phyloP scores from a whole-genome alignment of 768 basidiomycete species.

The Auricularia auricula-judae region DNA sequence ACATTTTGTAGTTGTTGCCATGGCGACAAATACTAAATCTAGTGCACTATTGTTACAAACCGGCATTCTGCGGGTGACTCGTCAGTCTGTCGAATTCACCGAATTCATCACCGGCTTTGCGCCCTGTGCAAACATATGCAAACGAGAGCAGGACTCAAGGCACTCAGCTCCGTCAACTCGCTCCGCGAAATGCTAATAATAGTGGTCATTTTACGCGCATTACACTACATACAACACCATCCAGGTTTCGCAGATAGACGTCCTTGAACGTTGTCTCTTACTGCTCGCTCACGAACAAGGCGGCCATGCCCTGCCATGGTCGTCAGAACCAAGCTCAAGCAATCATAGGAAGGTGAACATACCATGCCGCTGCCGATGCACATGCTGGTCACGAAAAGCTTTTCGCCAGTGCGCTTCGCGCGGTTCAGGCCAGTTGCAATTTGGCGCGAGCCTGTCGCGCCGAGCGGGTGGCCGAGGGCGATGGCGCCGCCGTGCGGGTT shows the following conservation, averaged over 20 bases:
- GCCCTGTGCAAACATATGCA: too few relatives aligned
- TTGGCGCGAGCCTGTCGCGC: slow-evolving; percentile 74
- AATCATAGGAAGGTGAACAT: background rate
- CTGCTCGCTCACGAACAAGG: slow-evolving; percentile 76
- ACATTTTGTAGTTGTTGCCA: too few relatives aligned
- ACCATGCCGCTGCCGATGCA: slow-evolving; percentile 80
- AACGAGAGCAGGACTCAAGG: too few relatives aligned
- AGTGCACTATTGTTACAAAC: too few relatives aligned
- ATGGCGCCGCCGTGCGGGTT: slow-evolving; percentile 86
- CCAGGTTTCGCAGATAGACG: background rate
- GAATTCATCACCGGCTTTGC: too few relatives aligned
- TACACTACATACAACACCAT: background rate
- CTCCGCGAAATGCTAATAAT: too few relatives aligned
- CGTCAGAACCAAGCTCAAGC: too few relatives aligned
- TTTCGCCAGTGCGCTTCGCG: slow-evolving; percentile 62
- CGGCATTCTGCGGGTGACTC: too few relatives aligned
- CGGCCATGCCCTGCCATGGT: slow-evolving; percentile 55
- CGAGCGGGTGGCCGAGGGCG: slow-evolving; percentile 81
- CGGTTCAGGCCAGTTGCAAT: slow-evolving; percentile 76
- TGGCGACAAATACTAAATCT: too few relatives aligned
- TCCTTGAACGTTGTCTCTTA: slow-evolving; percentile 16
- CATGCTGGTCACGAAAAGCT: slow-evolving; percentile 84
- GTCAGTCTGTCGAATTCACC: too few relatives aligned
- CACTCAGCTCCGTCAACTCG: too few relatives aligned
- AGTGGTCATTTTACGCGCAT: too few relatives aligned